Conservation (phyloP, 2,329 filamentous ascomycete genomes). For the Basipetospora chlamydospora region DNA sequence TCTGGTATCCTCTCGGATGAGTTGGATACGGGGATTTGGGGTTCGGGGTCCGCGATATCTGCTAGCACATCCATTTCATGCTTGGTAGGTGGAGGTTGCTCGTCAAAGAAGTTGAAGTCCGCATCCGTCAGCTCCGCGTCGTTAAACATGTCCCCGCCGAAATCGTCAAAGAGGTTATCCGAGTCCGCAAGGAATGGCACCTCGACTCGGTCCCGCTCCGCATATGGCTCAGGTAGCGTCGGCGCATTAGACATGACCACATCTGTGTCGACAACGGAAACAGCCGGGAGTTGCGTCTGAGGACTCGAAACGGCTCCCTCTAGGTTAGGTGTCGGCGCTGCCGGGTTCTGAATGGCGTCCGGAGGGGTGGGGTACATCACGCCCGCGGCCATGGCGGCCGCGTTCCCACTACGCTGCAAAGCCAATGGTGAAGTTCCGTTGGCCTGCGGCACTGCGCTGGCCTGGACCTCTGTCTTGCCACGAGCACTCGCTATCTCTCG, state of each 20-base stretch:
- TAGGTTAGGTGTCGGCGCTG: constrained; percentile 39
- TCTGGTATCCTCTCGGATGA: no score
- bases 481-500: constrained; percentile 26
- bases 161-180: constrained; percentile 52
- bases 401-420: constrained; percentile 33
- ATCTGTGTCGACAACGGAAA: constrained; percentile 20
- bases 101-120: constrained; percentile 75
- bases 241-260: constrained; percentile 13
- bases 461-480: constrained; percentile 24
- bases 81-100: constrained; percentile 30
- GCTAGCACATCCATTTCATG: constrained; percentile 18
- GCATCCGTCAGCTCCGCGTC: constrained; percentile 65
- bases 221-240: neutral
- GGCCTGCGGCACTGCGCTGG: constrained; percentile 22
- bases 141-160: constrained; percentile 57
- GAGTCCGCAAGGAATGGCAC: constrained; percentile 29
- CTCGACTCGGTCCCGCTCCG: constrained; percentile 13
- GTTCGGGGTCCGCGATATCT: neutral
- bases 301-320: constrained; percentile 43
- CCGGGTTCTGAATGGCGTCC: constrained; percentile 42
- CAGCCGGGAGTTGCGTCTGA: constrained; percentile 6
- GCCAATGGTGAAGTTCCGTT: constrained; percentile 38
- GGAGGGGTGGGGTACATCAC: constrained; percentile 59
- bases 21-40: constrained; percentile 8
- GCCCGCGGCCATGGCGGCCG: constrained; percentile 15